Percentiles rank a stretch among this genome's conserved stretches.
Conservation (phyloP, 2,329 filamentous ascomycete genomes). For the Colletotrichum higginsianum region DNA sequence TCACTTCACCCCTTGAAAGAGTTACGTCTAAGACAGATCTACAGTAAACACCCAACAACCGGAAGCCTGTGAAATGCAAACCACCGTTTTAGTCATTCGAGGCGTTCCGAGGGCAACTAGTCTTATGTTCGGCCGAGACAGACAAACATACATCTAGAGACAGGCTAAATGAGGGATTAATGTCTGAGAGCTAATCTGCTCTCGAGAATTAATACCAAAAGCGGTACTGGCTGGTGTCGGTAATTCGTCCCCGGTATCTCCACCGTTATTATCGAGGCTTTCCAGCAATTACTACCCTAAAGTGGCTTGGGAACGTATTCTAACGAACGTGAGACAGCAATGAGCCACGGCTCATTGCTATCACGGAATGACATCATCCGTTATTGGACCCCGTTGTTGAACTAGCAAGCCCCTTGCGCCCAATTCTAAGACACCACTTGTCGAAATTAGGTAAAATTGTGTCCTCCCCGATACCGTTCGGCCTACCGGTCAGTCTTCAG, state of each 20-base stretch:
- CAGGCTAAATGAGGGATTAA: background rate
- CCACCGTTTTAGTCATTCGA: background rate
- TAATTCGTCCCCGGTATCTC: background rate
- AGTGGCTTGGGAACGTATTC: no score
- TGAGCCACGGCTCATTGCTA: background rate
- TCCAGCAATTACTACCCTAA: background rate
- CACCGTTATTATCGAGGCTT: background rate
- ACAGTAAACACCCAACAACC: background rate
- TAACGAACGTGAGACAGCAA: background rate
- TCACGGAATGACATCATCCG: background rate
- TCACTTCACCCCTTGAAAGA: background rate
- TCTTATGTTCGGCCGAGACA: slow-evolving; percentile 12
- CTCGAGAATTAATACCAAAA: slow-evolving; percentile 25
- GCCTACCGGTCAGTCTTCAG: background rate
- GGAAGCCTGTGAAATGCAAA: background rate
- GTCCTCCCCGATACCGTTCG: no score
- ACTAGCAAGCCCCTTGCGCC: background rate
- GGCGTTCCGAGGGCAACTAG: background rate
- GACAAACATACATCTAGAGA: background rate
- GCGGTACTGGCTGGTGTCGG: background rate
- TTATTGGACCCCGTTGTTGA: background rate
- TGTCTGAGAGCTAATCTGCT: slow-evolving; percentile 1
- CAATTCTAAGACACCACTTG: background rate
- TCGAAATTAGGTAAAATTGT: background rate
- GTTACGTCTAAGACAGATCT: slow-evolving; percentile 23